Conservation (phyloP, 305 asterid species). For the Nicotiana rustica region DNA sequence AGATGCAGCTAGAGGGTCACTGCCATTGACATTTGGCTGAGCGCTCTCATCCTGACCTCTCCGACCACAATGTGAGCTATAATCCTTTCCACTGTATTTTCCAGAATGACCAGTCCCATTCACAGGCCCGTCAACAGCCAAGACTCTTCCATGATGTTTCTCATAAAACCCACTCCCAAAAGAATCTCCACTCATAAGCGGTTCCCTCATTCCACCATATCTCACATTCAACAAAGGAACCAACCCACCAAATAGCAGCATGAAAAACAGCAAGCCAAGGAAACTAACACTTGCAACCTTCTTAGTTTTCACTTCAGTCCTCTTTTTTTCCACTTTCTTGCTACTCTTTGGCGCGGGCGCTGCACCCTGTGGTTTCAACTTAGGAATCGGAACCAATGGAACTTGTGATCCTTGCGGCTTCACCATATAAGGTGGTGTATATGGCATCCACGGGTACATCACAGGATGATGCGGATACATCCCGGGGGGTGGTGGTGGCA, state of each 20-base stretch:
- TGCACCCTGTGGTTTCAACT: conserved; percentile 75
- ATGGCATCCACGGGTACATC: conserved; percentile 97
- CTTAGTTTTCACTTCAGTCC: conserved; percentile 77
- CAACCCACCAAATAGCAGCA: conserved; percentile 85
- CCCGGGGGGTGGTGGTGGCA: conserved; percentile 62
- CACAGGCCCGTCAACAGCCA: conserved; percentile 63
- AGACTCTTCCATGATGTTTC: conserved; percentile 70
- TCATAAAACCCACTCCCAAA: conserved; percentile 50
- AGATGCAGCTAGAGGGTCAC: conserved; percentile 84
- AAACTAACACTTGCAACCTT: conserved; percentile 94
- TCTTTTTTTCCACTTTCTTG: conserved; percentile 73
- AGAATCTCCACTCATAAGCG: conserved; percentile 52
- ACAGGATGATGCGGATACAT: conserved; percentile 76
- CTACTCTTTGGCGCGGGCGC: conserved; percentile 57
- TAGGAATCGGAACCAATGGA: conserved; percentile 93
- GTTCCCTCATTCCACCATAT: conserved; percentile 68
- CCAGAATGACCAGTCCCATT: conserved; percentile 47
- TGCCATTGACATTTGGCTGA: conserved; percentile 54
- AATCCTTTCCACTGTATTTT: conserved; percentile 47
- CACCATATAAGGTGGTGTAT: conserved; percentile 79
- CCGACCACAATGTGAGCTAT: conserved; percentile 45
- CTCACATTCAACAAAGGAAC: conserved; percentile 80
- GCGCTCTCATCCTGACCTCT: conserved; percentile 7
- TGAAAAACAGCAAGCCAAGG: conserved; percentile 78
- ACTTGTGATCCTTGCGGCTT: conserved; percentile 98